Evolutionary conservation across 345 rosid genomes (phyloP).

Genomic region (Rhodamnia rubescens): DNA sequence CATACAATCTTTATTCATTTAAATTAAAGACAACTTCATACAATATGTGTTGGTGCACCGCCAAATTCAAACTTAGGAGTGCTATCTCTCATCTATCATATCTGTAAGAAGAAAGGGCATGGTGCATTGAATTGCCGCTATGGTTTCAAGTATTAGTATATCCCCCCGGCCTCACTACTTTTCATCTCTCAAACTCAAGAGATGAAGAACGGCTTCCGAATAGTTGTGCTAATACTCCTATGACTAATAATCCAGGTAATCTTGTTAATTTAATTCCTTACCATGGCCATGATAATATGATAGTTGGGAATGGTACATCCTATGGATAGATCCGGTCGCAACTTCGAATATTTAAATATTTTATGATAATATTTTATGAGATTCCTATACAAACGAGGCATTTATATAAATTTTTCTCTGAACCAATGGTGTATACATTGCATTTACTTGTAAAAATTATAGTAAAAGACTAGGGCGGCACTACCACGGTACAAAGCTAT

Average conservation of each 20-base stretch:
- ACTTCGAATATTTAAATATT: no score
- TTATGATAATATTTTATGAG: no score
- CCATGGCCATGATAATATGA: neutral
- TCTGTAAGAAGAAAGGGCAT: neutral
- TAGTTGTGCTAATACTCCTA: neutral
- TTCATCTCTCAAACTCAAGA: neutral
- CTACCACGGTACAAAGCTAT: neutral
- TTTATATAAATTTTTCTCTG: neutral
- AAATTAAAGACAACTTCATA: neutral
- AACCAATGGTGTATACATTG: neutral
- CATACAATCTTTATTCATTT: neutral
- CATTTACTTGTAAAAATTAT: neutral
- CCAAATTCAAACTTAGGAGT: neutral
- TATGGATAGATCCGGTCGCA: no score
- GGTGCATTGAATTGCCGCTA: neutral
- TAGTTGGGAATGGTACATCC: neutral
- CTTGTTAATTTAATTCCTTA: neutral
- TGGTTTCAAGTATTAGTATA: neutral
- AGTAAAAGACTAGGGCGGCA: neutral
- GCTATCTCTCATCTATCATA: neutral
- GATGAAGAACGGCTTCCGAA: neutral
- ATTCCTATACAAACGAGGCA: no score
- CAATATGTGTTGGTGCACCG: neutral
- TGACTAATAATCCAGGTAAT: neutral
- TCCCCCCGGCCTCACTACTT: neutral